A percentile compares a stretch with the other conserved stretches of the same genome.
phyloP scores from a whole-genome alignment of 1,284 basidiomycete genomes.

The Ustilago hordei region DNA sequence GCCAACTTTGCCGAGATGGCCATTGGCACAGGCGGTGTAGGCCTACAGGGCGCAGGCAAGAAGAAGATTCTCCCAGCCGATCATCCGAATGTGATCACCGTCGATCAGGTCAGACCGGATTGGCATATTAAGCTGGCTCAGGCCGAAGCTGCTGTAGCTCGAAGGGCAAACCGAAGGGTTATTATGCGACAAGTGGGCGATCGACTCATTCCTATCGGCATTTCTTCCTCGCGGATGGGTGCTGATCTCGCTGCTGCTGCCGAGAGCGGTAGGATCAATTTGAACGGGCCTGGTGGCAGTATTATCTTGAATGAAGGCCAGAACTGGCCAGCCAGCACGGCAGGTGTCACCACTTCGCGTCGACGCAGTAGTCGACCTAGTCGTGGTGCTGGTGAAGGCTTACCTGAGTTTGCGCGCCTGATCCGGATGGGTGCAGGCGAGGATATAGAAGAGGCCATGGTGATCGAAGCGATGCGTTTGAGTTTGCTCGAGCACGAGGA shows the following conservation, averaged over 20 bases:
- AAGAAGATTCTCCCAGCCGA: constrained; percentile 53
- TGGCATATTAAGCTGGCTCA: constrained; percentile 62
- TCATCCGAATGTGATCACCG: constrained; percentile 60
- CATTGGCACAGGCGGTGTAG: constrained; percentile 51
- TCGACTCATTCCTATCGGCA: constrained; percentile 93
- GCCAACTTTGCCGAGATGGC: constrained; percentile 57
- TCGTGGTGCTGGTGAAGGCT: constrained; percentile 28
- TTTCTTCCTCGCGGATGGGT: constrained; percentile 76
- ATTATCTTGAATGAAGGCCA: constrained; percentile 65
- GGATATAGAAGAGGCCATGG: constrained; percentile 94
- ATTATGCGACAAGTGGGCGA: constrained; percentile 99
- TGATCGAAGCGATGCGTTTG: constrained; percentile 98
- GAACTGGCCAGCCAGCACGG: constrained; percentile 41
- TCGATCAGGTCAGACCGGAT: constrained; percentile 65
- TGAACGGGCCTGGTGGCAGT: constrained; percentile 66
- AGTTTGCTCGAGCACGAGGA: constrained; percentile 88
- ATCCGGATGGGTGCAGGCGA: constrained; percentile 84
- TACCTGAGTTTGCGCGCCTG: constrained; percentile 80
- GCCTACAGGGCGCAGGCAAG: constrained; percentile 26
- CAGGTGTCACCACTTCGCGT: constrained; percentile 29
- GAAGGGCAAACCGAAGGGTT: constrained; percentile 86
- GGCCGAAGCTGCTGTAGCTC: constrained; percentile 59
- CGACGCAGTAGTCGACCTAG: constrained; percentile 47
- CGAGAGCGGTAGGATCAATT: constrained; percentile 50
- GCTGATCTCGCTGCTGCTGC: constrained; percentile 59